phyloP scores from a whole-genome alignment of 192 early-diverging fungal species.

The Coemansia sp. region DNA sequence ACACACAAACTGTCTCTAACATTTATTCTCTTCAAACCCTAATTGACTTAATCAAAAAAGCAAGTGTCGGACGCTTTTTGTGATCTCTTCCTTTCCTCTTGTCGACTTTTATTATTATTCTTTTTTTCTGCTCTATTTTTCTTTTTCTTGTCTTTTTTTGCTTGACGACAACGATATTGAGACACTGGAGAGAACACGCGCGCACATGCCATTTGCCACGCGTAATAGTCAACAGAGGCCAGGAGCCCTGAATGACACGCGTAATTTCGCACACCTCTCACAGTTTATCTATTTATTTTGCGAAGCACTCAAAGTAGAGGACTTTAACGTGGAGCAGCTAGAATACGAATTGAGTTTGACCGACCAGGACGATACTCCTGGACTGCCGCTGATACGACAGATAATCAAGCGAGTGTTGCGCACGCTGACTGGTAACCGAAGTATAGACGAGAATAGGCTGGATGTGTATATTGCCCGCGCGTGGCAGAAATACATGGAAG shows the following conservation, averaged over 20 bases:
- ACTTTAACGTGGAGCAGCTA: conserved; percentile 16
- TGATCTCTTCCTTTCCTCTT: not conserved
- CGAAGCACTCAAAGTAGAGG: conserved; percentile 18
- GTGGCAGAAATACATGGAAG: conserved; percentile 21
- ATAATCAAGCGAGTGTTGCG: conserved; percentile 20
- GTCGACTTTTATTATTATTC: not conserved
- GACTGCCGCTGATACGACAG: conserved; percentile 6
- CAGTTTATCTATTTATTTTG: conserved; percentile 28
- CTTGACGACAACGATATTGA: not conserved
- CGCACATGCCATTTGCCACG: conserved; percentile 25
- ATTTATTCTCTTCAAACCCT: not conserved
- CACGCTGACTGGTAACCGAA: conserved; percentile 19
- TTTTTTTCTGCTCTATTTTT: not conserved
- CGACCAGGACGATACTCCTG: not conserved
- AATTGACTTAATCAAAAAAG: not conserved
- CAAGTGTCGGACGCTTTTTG: not conserved
- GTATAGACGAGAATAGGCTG: conserved; percentile 14
- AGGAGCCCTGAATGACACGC: conserved; percentile 22
- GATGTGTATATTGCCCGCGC: conserved; percentile 17
- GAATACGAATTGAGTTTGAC: conserved; percentile 21
- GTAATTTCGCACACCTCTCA: conserved; percentile 34
- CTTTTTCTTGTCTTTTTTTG: not conserved
- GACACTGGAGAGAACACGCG: conserved; percentile 1
- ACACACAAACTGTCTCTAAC: not conserved
- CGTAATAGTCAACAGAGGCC: not conserved